Evolutionary conservation across 805 yeast species (phyloP).

Genomic region (Kluyveromyces dobzhanskii): DNA sequence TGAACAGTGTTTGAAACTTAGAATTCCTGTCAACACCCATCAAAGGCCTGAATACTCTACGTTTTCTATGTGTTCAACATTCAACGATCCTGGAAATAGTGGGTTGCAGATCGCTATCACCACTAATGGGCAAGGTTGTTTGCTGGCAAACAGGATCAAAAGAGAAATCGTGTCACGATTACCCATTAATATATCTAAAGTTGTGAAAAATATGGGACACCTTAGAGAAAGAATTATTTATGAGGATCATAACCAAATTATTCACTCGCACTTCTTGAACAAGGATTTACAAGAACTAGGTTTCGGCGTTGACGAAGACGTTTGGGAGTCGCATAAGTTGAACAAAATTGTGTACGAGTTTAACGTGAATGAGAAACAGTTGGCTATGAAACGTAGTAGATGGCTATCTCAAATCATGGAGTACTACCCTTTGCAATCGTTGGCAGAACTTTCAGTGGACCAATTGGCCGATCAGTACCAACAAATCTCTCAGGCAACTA

Average conservation of each 20-base stretch:
- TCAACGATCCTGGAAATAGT: conserved; percentile 48
- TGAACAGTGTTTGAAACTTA: conserved; percentile 42
- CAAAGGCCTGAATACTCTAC: conserved; percentile 67
- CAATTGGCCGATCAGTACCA: conserved; percentile 13
- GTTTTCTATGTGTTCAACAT: conserved; percentile 68
- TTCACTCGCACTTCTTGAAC: conserved; percentile 6
- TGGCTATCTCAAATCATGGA: conserved; percentile 90
- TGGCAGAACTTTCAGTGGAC: conserved; percentile 51
- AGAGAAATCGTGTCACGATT: conserved; percentile 59
- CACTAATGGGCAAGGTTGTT: conserved; percentile 85
- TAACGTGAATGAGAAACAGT: conserved; percentile 42
- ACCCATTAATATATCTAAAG: conserved; percentile 62
- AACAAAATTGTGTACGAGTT: conserved; percentile 58
- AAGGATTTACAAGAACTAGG: conserved; percentile 24
- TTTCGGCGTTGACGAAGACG: conserved; percentile 55
- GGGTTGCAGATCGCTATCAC: conserved; percentile 72
- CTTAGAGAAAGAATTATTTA: conserved; percentile 48
- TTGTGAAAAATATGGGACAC: conserved; percentile 61
- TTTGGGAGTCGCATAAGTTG: conserved; percentile 48
- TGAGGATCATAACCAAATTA: conserved; percentile 35
- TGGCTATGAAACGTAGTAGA: conserved; percentile 53
- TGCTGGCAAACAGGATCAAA: conserved; percentile 70
- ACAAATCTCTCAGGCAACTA: not conserved
- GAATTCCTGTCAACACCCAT: conserved; percentile 79
- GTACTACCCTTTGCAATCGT: conserved; percentile 67